phyloP scores from a whole-genome alignment of 116 monocot genomes.

The Trichopus zeylanicus region DNA sequence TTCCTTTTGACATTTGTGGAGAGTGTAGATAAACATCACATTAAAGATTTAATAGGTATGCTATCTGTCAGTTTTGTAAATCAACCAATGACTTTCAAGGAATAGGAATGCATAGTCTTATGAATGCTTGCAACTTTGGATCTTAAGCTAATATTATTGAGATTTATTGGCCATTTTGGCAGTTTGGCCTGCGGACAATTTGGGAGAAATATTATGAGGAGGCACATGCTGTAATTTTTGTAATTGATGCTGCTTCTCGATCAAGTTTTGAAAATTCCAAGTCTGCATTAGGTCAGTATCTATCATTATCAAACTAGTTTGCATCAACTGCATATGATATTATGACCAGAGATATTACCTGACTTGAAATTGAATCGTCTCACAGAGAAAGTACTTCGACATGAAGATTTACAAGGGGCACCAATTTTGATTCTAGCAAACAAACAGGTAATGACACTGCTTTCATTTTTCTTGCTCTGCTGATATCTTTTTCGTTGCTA shows the following conservation, averaged over 20 bases:
- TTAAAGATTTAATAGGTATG: no score
- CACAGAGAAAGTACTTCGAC: constrained; percentile 84
- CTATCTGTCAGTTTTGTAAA: no score
- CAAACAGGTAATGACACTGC: constrained; percentile 55
- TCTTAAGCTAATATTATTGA: background rate
- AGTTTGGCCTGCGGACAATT: constrained; percentile 85
- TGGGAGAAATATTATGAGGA: constrained; percentile 99
- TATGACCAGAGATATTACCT: no score
- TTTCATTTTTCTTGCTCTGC: constrained; percentile 4
- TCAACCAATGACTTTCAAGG: no score
- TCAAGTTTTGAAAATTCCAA: constrained; percentile 84
- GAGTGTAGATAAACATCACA: no score
- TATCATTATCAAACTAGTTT: no score
- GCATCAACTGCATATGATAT: no score
- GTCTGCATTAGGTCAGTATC: constrained; percentile 79
- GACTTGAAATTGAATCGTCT: background rate
- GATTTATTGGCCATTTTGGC: background rate
- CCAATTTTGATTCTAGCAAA: constrained; percentile 84
- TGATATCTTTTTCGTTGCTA: background rate
- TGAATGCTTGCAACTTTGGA: background rate
- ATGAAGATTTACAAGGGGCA: constrained; percentile 80
- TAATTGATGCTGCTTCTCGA: constrained; percentile 80
- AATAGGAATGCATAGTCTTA: background rate
- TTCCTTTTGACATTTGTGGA: no score
- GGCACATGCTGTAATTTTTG: constrained; percentile 87